These are phyloP conservation scores for Aureobasidium lini DNA, from an alignment of 2,329 filamentous ascomycete species.

Conservation along the genomic window DNA sequence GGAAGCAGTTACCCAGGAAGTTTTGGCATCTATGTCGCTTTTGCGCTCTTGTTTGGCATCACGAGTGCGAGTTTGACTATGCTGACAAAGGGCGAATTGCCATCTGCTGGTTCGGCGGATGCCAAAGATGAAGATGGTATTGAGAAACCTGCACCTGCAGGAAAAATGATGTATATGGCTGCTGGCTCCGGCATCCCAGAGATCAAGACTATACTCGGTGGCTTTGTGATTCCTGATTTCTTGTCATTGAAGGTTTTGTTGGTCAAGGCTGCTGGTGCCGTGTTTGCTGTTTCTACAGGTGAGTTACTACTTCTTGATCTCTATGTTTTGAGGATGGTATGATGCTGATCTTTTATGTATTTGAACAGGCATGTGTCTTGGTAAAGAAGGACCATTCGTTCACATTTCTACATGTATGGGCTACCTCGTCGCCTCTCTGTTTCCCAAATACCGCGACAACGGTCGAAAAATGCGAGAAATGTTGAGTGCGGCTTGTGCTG, in stretches of 20 bases:
- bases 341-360: background rate
- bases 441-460: conserved; percentile 52
- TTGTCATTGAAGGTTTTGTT: conserved; percentile 48
- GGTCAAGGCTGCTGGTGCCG: conserved; percentile 51
- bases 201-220: conserved; percentile 54
- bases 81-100: conserved; percentile 43
- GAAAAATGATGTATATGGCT: conserved; percentile 53
- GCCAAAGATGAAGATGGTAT: conserved; percentile 26
- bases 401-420: conserved; percentile 54
- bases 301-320: background rate
- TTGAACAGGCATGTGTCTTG: conserved; percentile 46
- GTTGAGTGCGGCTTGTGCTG: conserved; percentile 49
- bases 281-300: conserved; percentile 52
- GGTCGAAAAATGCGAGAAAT: conserved; percentile 52
- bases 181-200: conserved; percentile 54
- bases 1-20: conserved; percentile 32
- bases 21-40: conserved; percentile 44
- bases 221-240: conserved; percentile 54
- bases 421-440: conserved; percentile 44
- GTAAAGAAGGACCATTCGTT: conserved; percentile 56
- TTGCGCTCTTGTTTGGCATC: conserved; percentile 43
- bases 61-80: conserved; percentile 44
- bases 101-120: conserved; percentile 32
- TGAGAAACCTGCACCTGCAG: conserved; percentile 16
- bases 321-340: too few relatives aligned